Evolutionary conservation across 495 filamentous ascomycete genomes (phyloP), one percentile per base, ranked within the genome.

Genomic region (Penicillium mononematosum): DNA sequence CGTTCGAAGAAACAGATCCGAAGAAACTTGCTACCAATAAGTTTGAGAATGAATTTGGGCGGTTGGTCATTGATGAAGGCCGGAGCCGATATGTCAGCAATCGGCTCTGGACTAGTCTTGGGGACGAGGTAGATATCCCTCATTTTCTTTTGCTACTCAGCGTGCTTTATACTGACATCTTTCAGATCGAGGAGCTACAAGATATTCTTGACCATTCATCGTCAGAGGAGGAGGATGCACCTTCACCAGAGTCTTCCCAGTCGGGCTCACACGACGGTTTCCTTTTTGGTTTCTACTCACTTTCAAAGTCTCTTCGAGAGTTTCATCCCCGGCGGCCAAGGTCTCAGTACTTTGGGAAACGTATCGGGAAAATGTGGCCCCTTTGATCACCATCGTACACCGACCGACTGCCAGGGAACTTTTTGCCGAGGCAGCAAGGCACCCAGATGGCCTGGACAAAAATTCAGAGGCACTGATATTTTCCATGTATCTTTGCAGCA

Each of bases 51-150:
- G 83, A 89, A 58, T 86, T 95, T 63, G 93, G 93, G 34, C 79
- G 91, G 49, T 68, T 98, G 62, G 88, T 96, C 1, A 81, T 96
- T 45, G 90, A 89, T 57, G 88, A 95, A 62, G 87, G 87, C 3
- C 85, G 83, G 60, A 89, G 85, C 61, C 80, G 90, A 66, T 97
- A 97, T 72, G 87, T 96, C 56, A 92, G 89, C 68, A 92, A 87
- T 71, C 86, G 85, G 16, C 89, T 96, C 50, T 97, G 92, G 92
- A 85, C 88, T n/a, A 90, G 83, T 58, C 76, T 97, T 44, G 89
- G 85, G 48, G 89, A 93, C 56, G 91, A 97, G 82, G 91, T 91
- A 68, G 66, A 45, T 60, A 38, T 22, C 12, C 17, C 31, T 14
- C 20, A 38, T 19, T 24, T 29, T 20, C 17, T 52, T 25, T 38